Conservation (phyloP, 176 grass and related monocot species). For the Lolium multiflorum region DNA sequence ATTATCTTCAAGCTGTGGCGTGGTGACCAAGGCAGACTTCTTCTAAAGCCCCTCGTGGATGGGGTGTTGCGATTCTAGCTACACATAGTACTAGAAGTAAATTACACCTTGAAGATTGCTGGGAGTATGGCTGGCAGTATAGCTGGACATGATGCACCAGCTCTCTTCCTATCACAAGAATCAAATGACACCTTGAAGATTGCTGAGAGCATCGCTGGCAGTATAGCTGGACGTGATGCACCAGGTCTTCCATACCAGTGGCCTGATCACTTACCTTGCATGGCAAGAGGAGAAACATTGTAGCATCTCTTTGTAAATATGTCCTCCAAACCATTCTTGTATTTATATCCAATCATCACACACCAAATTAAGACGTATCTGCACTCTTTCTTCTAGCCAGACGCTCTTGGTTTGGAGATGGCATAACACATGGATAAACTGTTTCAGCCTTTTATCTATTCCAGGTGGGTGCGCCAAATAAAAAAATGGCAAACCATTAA, state of each 20-base stretch:
- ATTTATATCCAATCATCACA: neutral
- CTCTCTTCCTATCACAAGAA: constrained; percentile 2
- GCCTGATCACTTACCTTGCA: neutral
- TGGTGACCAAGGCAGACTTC: neutral
- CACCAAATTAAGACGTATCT: neutral
- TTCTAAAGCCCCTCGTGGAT: neutral
- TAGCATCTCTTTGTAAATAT: neutral
- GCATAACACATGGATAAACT: neutral
- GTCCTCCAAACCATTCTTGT: neutral
- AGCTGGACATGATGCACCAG: neutral
- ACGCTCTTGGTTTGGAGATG: neutral
- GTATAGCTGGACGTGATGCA: neutral
- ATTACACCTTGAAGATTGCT: neutral
- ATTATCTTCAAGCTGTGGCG: neutral
- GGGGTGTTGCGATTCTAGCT: neutral
- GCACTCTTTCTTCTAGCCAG: neutral
- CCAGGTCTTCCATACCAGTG: neutral
- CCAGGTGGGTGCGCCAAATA: neutral
- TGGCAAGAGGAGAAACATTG: neutral
- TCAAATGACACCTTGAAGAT: neutral
- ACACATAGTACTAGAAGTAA: neutral
- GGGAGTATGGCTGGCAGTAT: neutral
- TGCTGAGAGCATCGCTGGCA: neutral
- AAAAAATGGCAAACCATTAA: neutral
- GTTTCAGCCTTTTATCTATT: neutral